Percentiles rank a stretch among this genome's conserved stretches.
Conservation (phyloP, 805 yeast genomes). For the Candida pseudofarinosa region DNA sequence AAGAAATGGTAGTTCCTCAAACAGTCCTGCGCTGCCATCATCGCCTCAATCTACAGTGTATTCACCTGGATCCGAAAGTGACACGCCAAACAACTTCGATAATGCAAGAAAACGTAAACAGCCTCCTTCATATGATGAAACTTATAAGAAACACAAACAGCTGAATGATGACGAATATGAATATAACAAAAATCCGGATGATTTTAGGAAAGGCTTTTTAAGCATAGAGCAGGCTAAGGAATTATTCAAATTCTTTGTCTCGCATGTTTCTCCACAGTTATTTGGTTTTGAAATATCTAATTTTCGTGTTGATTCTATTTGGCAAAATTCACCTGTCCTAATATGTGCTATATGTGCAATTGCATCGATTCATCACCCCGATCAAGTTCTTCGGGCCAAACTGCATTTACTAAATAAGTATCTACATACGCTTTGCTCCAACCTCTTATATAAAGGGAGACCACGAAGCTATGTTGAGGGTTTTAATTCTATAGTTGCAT, state of each 20-base stretch:
- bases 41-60: background rate
- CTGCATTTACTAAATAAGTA: constrained; percentile 25
- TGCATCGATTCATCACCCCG: constrained; percentile 58
- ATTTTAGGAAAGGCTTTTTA: constrained; percentile 36
- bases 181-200: constrained; percentile 14
- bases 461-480: constrained; percentile 45
- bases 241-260: constrained; percentile 49
- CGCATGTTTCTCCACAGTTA: constrained; percentile 56
- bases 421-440: constrained; percentile 31
- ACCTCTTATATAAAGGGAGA: constrained; percentile 30
- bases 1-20: background rate
- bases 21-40: background rate
- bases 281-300: constrained; percentile 60
- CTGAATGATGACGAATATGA: background rate
- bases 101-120: background rate
- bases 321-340: constrained; percentile 55
- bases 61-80: background rate
- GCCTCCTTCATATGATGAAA: background rate
- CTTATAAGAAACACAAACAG: background rate
- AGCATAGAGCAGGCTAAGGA: constrained; percentile 41
- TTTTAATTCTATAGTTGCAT: constrained; percentile 57
- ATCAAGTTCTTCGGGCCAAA: constrained; percentile 23
- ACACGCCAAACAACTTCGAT: background rate
- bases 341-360: constrained; percentile 59
- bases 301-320: constrained; percentile 45